Conservation (phyloP, 352 stramenopile species). For the Pythium biforme region DNA sequence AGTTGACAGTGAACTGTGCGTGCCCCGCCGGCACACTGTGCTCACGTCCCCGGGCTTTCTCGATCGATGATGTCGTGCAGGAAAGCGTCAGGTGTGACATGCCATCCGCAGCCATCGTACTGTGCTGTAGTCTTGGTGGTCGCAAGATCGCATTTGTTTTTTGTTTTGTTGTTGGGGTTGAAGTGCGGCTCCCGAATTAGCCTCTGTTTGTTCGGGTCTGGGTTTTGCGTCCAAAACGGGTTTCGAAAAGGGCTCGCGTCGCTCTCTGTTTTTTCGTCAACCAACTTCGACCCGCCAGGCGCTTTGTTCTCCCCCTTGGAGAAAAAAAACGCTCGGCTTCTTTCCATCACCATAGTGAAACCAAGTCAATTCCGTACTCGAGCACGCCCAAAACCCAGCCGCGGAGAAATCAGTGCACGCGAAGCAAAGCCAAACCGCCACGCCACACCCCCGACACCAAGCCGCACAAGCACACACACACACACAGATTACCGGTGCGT, state of each 20-base stretch:
- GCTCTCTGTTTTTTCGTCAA: background rate
- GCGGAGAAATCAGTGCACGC: conserved; percentile 19
- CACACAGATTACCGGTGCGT: too few relatives aligned
- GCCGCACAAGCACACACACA: too few relatives aligned
- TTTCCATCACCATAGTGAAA: conserved; percentile 17
- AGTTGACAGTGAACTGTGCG: too few relatives aligned
- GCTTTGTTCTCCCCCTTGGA: background rate
- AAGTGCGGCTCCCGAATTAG: conserved; percentile 1
- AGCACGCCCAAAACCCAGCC: conserved; percentile 15
- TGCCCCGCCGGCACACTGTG: too few relatives aligned
- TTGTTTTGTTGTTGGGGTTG: background rate
- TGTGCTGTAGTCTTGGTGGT: background rate
- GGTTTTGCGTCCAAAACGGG: background rate
- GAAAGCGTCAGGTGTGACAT: too few relatives aligned
- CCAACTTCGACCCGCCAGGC: conserved; percentile 3
- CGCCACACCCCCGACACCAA: background rate
- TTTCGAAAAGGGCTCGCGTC: background rate
- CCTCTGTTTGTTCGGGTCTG: background rate
- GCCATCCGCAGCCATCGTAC: too few relatives aligned
- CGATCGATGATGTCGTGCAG: background rate
- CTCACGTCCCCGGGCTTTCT: too few relatives aligned
- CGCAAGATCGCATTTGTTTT: background rate
- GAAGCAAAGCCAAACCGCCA: background rate
- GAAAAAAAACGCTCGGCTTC: conserved; percentile 17
- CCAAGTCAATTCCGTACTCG: conserved; percentile 11